Evolutionary conservation across 306 rosid genomes (phyloP).

Genomic region (Casuarina equisetifolia): DNA sequence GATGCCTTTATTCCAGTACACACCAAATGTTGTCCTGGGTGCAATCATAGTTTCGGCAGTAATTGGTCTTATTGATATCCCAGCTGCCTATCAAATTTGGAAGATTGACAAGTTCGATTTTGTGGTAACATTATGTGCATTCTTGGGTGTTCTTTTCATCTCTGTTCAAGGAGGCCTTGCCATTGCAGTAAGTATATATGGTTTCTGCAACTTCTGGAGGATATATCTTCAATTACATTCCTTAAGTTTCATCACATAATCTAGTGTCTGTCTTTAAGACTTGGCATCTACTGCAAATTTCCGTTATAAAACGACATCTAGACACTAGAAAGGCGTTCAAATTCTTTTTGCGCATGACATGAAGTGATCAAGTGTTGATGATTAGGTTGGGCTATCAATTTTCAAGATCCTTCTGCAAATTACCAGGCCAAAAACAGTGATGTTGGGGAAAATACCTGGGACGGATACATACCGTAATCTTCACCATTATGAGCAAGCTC

Average conservation of each 20-base stretch:
- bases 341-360: slow-evolving; percentile 1
- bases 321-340: no score
- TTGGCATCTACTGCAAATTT: no score
- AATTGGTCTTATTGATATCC: slow-evolving; percentile 79
- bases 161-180: slow-evolving; percentile 91
- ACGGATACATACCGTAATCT: slow-evolving; percentile 72
- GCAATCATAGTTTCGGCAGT: slow-evolving; percentile 94
- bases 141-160: slow-evolving; percentile 77
- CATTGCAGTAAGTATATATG: slow-evolving; percentile 58
- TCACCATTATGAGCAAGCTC: slow-evolving; percentile 79
- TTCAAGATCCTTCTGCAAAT: slow-evolving; percentile 79
- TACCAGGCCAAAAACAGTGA: slow-evolving; percentile 83
- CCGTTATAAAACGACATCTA: no score
- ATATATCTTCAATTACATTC: not conserved
- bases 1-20: slow-evolving; percentile 90
- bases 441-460: slow-evolving; percentile 81
- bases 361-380: slow-evolving; percentile 13
- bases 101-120: slow-evolving; percentile 88
- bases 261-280: no score
- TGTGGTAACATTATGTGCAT: slow-evolving; percentile 69
- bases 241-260: no score
- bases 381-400: slow-evolving; percentile 78
- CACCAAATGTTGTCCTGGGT: slow-evolving; percentile 85
- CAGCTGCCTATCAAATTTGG: slow-evolving; percentile 75
- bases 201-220: slow-evolving; percentile 8